Evolutionary conservation across 768 basidiomycete species (phyloP).

Genomic region (Trametes elegans): DNA sequence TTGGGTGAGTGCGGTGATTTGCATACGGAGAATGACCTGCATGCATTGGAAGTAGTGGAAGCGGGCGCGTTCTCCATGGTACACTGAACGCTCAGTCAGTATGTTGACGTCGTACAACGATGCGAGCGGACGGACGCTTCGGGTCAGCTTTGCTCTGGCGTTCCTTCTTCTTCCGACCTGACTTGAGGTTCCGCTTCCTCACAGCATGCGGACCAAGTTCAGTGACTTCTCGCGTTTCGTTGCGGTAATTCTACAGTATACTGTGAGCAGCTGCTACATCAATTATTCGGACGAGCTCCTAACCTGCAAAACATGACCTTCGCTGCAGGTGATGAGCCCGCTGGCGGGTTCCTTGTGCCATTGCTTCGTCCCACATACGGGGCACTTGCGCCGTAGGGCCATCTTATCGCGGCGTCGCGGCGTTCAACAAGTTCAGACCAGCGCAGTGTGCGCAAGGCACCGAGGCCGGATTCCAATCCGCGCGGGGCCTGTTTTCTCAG

Average conservation of each 20-base stretch:
- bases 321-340: conserved; percentile 82
- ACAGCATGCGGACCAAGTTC: conserved; percentile 60
- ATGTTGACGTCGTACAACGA: background rate
- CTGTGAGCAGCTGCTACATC: too few species aligned
- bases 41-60: conserved; percentile 83
- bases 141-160: conserved; percentile 53
- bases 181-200: conserved; percentile 66
- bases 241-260: conserved; percentile 66
- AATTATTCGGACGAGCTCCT: too few species aligned
- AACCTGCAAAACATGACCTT: conserved; percentile 90
- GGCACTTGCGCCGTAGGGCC: conserved; percentile 66
- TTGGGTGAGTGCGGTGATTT: conserved; percentile 56
- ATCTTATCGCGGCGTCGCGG: too few species aligned
- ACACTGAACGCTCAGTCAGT: conserved; percentile 51
- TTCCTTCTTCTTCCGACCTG: conserved; percentile 49
- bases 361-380: conserved; percentile 76
- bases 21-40: conserved; percentile 78
- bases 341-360: conserved; percentile 87
- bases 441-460: background rate
- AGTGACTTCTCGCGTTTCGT: conserved; percentile 72
- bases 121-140: conserved; percentile 43
- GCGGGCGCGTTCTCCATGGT: conserved; percentile 75
- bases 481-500: background rate
- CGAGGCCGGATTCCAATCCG: background rate
- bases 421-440: background rate